Percentiles rank a stretch among this genome's conserved stretches.
Evolutionary conservation across 805 yeast genomes (phyloP).

Genomic region (Saccharomycopsis sp.): DNA sequence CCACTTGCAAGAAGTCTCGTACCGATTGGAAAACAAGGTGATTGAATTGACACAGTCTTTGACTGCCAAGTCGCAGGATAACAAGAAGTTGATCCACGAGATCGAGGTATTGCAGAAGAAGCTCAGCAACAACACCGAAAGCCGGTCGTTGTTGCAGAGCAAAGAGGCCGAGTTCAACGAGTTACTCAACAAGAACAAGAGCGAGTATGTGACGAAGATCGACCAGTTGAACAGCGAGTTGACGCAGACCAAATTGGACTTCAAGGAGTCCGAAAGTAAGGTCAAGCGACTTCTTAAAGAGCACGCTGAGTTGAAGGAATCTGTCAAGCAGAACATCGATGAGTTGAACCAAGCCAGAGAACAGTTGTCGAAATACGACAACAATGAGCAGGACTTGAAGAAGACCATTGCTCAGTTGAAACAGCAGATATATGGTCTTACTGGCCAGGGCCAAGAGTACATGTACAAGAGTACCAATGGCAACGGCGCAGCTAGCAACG

Average conservation of each 20-base stretch:
- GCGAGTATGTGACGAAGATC: conserved; percentile 43
- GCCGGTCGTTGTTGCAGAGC: conserved; percentile 47
- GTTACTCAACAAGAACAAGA: conserved; percentile 38
- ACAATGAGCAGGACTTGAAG: conserved; percentile 61
- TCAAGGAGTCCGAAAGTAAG: conserved; percentile 50
- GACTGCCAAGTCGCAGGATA: conserved; percentile 74
- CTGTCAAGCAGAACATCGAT: conserved; percentile 53
- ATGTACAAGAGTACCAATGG: conserved; percentile 10
- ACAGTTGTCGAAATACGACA: conserved; percentile 50
- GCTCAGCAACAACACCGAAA: conserved; percentile 47
- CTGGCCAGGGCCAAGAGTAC: conserved; percentile 23
- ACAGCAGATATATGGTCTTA: conserved; percentile 41
- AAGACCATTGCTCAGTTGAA: conserved; percentile 45
- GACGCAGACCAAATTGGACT: conserved; percentile 45
- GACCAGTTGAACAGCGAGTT: conserved; percentile 50
- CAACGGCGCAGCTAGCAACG: conserved; percentile 8
- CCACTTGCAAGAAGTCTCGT: conserved; percentile 86
- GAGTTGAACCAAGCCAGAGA: conserved; percentile 57
- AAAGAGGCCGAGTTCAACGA: conserved; percentile 50
- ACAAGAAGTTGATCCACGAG: conserved; percentile 60
- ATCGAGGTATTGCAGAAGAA: conserved; percentile 44
- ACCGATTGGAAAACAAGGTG: conserved; percentile 93
- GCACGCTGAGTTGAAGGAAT: conserved; percentile 57
- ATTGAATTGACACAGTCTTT: conserved; percentile 86
- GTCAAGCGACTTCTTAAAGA: conserved; percentile 54